Conservation (phyloP, 768 basidiomycete genomes). For the Tylopilus subfusipes region DNA sequence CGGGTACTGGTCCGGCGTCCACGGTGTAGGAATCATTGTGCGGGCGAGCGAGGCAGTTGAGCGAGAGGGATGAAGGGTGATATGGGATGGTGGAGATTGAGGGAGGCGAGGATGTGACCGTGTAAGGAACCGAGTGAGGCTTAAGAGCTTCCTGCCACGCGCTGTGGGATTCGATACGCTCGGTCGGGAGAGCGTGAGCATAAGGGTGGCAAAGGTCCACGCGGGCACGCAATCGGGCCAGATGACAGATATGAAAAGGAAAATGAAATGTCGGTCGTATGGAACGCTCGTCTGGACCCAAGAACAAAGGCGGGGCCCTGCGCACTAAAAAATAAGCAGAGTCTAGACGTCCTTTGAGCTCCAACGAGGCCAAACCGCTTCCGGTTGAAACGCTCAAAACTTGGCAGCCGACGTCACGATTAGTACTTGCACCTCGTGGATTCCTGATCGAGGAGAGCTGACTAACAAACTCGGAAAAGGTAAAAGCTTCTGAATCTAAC, state of each 20-base stretch:
- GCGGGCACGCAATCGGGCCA: constrained; percentile 11
- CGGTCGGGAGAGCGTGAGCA: constrained; percentile 8
- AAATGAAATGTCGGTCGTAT: constrained; percentile 1
- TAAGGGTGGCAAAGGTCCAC: constrained; percentile 32
- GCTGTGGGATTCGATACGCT: constrained; percentile 18
- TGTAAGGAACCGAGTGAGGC: constrained; percentile 11
- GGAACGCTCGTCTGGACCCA: constrained; percentile 1
- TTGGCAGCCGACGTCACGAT: not conserved
- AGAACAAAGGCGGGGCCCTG: not conserved
- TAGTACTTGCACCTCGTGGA: not conserved
- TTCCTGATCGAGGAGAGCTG: not conserved
- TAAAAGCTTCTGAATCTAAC: constrained; percentile 26
- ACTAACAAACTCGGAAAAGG: constrained; percentile 7
- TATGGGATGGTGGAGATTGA: constrained; percentile 5
- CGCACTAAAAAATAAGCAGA: not conserved
- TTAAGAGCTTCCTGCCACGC: constrained; percentile 22
- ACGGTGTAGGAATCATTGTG: constrained; percentile 42
- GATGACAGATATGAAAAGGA: constrained; percentile 19
- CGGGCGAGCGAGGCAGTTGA: constrained; percentile 9
- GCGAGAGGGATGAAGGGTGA: not conserved
- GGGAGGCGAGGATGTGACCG: constrained; percentile 4
- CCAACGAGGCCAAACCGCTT: not conserved
- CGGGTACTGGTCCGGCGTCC: constrained; percentile 62
- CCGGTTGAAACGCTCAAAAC: not conserved
- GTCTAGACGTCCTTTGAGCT: constrained; percentile 8